These are phyloP conservation scores for Apiospora aurea DNA, from an alignment of 2,329 filamentous ascomycete species.

Conservation along the genomic window DNA sequence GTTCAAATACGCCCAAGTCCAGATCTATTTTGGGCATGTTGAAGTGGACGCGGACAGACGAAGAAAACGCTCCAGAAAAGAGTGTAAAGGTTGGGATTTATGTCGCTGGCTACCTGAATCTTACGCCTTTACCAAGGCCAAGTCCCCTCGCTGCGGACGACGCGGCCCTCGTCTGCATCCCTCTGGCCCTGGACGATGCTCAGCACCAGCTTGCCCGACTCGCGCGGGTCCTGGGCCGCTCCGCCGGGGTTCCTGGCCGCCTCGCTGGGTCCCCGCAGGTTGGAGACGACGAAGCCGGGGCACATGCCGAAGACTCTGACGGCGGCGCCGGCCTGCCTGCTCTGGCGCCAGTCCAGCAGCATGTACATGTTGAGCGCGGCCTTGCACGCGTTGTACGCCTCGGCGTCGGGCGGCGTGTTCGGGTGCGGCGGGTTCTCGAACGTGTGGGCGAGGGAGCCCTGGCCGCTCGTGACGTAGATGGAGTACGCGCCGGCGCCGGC, in stretches of 20 bases:
- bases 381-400: slow-evolving; percentile 48
- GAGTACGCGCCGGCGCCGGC: slow-evolving; percentile 45
- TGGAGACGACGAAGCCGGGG: slow-evolving; percentile 51
- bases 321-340: slow-evolving; percentile 51
- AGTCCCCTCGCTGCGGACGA: slow-evolving; percentile 34
- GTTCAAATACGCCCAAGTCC: neutral
- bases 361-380: slow-evolving; percentile 57
- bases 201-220: slow-evolving; percentile 47
- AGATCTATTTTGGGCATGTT: neutral
- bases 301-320: slow-evolving; percentile 51
- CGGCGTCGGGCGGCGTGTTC: slow-evolving; percentile 47
- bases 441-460: slow-evolving; percentile 42
- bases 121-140: slow-evolving; percentile 37
- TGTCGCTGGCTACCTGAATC: no score
- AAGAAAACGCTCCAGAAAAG: neutral
- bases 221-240: slow-evolving; percentile 41
- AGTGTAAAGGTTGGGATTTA: neutral
- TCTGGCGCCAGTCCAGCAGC: slow-evolving; percentile 49
- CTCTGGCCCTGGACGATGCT: slow-evolving; percentile 49
- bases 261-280: slow-evolving; percentile 40
- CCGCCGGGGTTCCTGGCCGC: slow-evolving; percentile 37
- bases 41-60: neutral
- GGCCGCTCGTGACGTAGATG: slow-evolving; percentile 57
- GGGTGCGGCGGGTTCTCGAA: slow-evolving; percentile 36
- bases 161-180: slow-evolving; percentile 49